Percentiles rank a stretch among this genome's conserved stretches.
These are phyloP conservation scores for Nitzschia inconspicua DNA, from an alignment of 108 stramenopile genomes.

Conservation along the genomic window DNA sequence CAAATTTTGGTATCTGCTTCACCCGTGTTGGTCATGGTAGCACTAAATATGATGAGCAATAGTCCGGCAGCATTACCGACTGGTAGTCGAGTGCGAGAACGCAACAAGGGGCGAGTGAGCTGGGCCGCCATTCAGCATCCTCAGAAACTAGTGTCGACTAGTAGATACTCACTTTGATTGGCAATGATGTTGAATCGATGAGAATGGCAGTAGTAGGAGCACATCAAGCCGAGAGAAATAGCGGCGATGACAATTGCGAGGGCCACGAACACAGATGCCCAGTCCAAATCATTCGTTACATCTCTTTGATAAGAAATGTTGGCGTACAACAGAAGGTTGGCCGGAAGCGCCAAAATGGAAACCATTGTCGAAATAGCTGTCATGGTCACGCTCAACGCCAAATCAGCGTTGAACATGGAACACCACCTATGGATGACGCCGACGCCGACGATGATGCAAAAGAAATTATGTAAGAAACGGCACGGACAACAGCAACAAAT, in stretches of 20 bases:
- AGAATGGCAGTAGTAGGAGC: slow-evolving; percentile 46
- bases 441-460: background rate
- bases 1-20: slow-evolving; percentile 59
- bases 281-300: slow-evolving; percentile 61
- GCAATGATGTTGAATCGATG: slow-evolving; percentile 54
- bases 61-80: slow-evolving; percentile 63
- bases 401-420: slow-evolving; percentile 84
- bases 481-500: background rate
- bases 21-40: slow-evolving; percentile 55
- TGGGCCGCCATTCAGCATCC: background rate
- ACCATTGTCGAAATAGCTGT: slow-evolving; percentile 82
- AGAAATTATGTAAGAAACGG: background rate
- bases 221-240: slow-evolving; percentile 61
- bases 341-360: slow-evolving; percentile 62
- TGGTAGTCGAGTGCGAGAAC: too few relatives aligned
- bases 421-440: slow-evolving; percentile 51
- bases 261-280: slow-evolving; percentile 58
- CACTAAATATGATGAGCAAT: slow-evolving; percentile 65
- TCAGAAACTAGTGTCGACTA: background rate
- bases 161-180: too few relatives aligned
- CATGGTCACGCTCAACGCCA: slow-evolving; percentile 86
- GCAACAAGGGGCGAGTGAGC: too few relatives aligned
- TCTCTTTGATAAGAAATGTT: slow-evolving; percentile 58
- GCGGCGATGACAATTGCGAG: slow-evolving; percentile 75
- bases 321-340: slow-evolving; percentile 78